Percentiles rank a stretch among this genome's conserved stretches.
phyloP scores from a whole-genome alignment of 305 asterid genomes.

The Fraxinus floribunda region DNA sequence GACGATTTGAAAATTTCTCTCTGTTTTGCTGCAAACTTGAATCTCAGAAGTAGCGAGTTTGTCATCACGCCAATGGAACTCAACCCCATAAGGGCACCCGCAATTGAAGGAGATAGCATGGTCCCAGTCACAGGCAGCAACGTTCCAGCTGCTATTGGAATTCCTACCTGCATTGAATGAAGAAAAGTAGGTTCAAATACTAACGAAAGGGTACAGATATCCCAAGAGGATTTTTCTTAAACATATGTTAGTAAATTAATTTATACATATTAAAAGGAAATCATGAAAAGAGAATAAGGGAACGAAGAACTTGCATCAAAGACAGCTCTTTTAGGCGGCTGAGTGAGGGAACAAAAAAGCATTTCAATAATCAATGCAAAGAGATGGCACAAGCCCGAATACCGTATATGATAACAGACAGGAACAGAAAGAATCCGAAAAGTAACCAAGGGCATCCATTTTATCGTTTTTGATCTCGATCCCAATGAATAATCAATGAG shows the following conservation, averaged over 20 bases:
- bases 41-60: slow-evolving; percentile 76
- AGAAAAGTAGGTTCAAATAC: slow-evolving; percentile 4
- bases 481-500: neutral
- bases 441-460: neutral
- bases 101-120: slow-evolving; percentile 93
- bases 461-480: neutral
- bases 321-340: neutral
- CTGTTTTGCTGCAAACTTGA: slow-evolving; percentile 52
- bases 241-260: neutral
- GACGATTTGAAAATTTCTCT: slow-evolving; percentile 38
- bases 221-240: neutral
- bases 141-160: slow-evolving; percentile 94
- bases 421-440: neutral
- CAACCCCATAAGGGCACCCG: slow-evolving; percentile 97
- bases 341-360: neutral
- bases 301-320: neutral
- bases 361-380: neutral
- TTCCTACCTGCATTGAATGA: slow-evolving; percentile 60
- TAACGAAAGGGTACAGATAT: neutral
- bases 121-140: slow-evolving; percentile 85
- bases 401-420: neutral
- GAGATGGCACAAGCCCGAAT: neutral
- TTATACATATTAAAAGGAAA: neutral
- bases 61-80: slow-evolving; percentile 96
- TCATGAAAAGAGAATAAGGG: neutral